Conservation (phyloP, 148 eudicot genomes). For the Arbutus unedo region DNA sequence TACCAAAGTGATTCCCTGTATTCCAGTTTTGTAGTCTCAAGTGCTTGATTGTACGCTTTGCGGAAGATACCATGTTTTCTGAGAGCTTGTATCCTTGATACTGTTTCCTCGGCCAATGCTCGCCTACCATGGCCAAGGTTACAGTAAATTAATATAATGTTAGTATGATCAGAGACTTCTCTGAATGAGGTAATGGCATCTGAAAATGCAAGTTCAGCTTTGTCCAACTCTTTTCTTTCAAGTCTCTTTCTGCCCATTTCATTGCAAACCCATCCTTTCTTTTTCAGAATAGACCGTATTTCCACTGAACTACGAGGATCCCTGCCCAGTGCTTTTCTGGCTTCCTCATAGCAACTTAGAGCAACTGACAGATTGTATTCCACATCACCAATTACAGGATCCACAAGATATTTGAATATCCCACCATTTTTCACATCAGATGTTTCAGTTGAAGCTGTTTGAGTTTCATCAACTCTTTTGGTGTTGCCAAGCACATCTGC, state of each 20-base stretch:
- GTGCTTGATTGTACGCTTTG: conserved; percentile 54
- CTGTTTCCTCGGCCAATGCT: conserved; percentile 77
- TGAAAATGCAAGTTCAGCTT: conserved; percentile 80
- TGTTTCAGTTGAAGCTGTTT: conserved; percentile 32
- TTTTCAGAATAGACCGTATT: conserved; percentile 60
- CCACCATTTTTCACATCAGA: conserved; percentile 61
- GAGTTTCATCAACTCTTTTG: conserved; percentile 24
- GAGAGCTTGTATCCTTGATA: conserved; percentile 52
- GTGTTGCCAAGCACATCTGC: conserved; percentile 13
- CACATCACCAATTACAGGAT: conserved; percentile 43
- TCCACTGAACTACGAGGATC: conserved; percentile 45
- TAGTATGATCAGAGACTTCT: conserved; percentile 76
- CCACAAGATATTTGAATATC: conserved; percentile 71
- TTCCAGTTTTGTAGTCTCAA: conserved; percentile 66
- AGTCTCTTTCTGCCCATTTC: conserved; percentile 82
- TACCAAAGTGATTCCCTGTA: conserved; percentile 66
- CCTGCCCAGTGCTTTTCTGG: conserved; percentile 54
- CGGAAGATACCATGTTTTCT: conserved; percentile 45
- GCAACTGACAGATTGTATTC: conserved; percentile 63
- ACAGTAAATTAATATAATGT: conserved; percentile 76
- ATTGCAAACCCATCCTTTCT: conserved; percentile 98
- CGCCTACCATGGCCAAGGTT: conserved; percentile 95
- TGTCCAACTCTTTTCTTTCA: conserved; percentile 58
- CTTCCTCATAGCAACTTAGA: conserved; percentile 72
- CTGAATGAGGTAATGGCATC: conserved; percentile 78